phyloP scores from a whole-genome alignment of 208 protist genomes.

The Porcisia hertigi region DNA sequence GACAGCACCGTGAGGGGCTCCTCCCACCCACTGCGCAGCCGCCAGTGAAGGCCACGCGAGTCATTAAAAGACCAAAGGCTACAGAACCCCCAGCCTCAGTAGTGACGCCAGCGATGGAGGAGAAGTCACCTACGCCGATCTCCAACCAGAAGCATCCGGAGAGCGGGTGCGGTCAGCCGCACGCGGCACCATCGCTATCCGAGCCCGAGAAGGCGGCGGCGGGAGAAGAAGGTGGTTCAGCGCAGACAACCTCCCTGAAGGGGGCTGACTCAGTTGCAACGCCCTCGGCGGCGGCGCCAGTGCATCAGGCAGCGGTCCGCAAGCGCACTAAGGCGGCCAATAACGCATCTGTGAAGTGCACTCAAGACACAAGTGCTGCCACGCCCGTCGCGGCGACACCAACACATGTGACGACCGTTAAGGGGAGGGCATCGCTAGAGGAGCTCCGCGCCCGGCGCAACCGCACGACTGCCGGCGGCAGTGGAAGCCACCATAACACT shows the following conservation, averaged over 20 bases:
- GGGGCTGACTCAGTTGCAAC: neutral
- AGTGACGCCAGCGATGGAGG: neutral
- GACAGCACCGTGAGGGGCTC: constrained; percentile 35
- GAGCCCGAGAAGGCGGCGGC: neutral
- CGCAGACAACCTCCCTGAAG: neutral
- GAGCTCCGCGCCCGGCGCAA: constrained; percentile 50
- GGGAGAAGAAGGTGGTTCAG: neutral
- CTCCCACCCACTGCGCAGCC: constrained; percentile 26
- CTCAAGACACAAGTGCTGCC: constrained; percentile 14
- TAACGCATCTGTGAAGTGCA: constrained; percentile 22
- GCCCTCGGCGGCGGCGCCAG: neutral
- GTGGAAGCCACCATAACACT: neutral
- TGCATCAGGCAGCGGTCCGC: constrained; percentile 27
- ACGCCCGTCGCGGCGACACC: constrained; percentile 16
- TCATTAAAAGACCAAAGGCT: constrained; percentile 36
- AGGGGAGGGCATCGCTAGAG: constrained; percentile 35
- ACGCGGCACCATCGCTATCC: neutral
- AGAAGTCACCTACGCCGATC: neutral
- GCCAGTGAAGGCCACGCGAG: constrained; percentile 34
- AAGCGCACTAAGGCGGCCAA: constrained; percentile 32
- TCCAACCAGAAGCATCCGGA: neutral
- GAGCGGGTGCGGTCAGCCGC: neutral
- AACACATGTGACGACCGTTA: constrained; percentile 43
- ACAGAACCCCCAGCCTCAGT: neutral
- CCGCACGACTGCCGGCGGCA: constrained; percentile 21